Base-by-base conservation (phyloP, 768 basidiomycete species). In the Suillus brevipes region DNA sequence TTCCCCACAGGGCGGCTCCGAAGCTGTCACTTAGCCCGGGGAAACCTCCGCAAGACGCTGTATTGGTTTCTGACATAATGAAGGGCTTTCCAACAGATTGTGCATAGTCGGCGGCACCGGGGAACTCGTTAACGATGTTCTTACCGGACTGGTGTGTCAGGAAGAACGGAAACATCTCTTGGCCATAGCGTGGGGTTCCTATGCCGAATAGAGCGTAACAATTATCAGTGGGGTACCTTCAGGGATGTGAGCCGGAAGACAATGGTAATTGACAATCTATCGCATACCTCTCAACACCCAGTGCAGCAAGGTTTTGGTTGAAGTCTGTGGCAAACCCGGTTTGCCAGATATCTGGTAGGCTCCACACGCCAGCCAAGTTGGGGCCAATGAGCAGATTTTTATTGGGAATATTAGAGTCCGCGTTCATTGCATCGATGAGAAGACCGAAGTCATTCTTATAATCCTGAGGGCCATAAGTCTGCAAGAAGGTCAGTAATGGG, bases 181-280 rank as follows among this genome's bases (percentile, higher is more conserved):
- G 87, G 8, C 83, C 83, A 65, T 80, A 75, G 40, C 75, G 70
- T 37, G 72, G 70, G 0, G 67, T 65, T 3, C 84, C 85, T 23
- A 78, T 76, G 6, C 78, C 78, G 61, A 78, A 88, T 63, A 78
- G 72, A 6, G 83, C 84, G 28, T 77, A 82, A 66, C 89, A 91
- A 67, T 90, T 91, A 74, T 89, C 83, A 9, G 77, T 78, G 10
- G 85, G 85, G 65, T 89, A 88, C 64, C 87, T 88, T 62, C 6
- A 42, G 61, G 55, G 67, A 59, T 42, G 75, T 77, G 20, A 60
- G 53, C 31, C 25, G 16, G 52, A 12, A 58, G 25, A 25, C 14
- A 42, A 49, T 0, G 20, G 28, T 50, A 25, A 23, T 37, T 37
- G 45, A 9, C 40, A 34, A 66, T 58, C 1, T 23, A 10, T 40